A percentile compares a stretch with the other conserved stretches of the same genome.
phyloP scores from a whole-genome alignment of 2,329 filamentous ascomycete genomes.

The Fusarium virguliforme region DNA sequence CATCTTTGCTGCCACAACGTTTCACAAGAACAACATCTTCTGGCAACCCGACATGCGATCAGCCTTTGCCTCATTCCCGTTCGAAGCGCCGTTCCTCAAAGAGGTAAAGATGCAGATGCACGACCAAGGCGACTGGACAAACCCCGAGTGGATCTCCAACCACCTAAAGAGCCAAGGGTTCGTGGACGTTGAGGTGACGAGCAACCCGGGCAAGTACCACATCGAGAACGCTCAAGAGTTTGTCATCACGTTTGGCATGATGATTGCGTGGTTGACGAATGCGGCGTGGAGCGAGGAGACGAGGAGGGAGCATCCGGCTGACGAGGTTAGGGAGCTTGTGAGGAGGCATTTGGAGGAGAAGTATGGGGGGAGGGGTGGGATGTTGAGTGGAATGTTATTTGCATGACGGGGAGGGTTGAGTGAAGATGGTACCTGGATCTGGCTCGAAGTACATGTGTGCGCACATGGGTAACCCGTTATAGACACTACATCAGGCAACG shows the following conservation, averaged over 20 bases:
- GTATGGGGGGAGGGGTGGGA: slow-evolving; percentile 53
- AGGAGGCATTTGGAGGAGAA: slow-evolving; percentile 59
- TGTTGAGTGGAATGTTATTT: slow-evolving; percentile 48
- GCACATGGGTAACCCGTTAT: background rate
- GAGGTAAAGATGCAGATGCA: slow-evolving; percentile 60
- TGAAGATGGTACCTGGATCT: background rate
- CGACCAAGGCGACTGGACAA: slow-evolving; percentile 58
- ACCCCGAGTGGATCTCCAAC: slow-evolving; percentile 58
- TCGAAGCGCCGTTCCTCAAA: slow-evolving; percentile 57
- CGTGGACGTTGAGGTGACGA: slow-evolving; percentile 57
- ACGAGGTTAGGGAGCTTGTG: slow-evolving; percentile 58
- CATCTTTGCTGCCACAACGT: slow-evolving; percentile 57
- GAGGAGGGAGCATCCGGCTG: slow-evolving; percentile 54
- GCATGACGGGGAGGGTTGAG: slow-evolving; percentile 47
- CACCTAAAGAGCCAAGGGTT: slow-evolving; percentile 58
- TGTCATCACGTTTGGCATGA: slow-evolving; percentile 55
- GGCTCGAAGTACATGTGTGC: too few species aligned
- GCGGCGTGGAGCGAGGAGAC: slow-evolving; percentile 60
- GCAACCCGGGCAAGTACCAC: slow-evolving; percentile 49
- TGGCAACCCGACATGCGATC: slow-evolving; percentile 59
- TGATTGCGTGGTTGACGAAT: slow-evolving; percentile 59
- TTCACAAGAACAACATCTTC: slow-evolving; percentile 55
- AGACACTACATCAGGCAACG: background rate
- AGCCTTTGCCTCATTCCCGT: slow-evolving; percentile 61
- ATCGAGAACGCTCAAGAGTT: slow-evolving; percentile 58